Evolutionary conservation across 2,329 filamentous ascomycete species (phyloP), one percentile per base, ranked within the genome.

Genomic region (Diaporthe sp.): DNA sequence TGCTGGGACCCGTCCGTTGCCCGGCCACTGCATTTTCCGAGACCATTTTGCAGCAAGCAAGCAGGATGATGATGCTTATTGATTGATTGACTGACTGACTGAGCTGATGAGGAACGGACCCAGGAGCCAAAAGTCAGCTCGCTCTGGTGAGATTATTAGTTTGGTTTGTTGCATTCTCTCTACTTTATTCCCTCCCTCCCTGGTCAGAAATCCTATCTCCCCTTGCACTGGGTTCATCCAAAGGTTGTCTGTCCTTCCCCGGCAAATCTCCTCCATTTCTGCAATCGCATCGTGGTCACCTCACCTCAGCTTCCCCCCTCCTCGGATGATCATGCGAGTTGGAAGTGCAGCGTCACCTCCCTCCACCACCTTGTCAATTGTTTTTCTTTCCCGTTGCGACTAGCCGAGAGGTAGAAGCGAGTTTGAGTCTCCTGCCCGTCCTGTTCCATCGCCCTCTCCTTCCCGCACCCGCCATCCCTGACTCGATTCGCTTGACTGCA

Each of bases 1-100:
- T 45, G 47, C 57, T 52, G 45, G 54, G 54, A 73, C 57, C 74
- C 71, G 64, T 75, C 72, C 50, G 74, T 76, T 72, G 74, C 74
- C 74, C 61, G 66, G 74, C 74, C 74, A 76, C 68, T 69, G 45
- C 28, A 52, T 75, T 75, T 74, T 64, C 57, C n/a, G 42, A 47
- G 66, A 47, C 28, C 61, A 61, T 72, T 60, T 58, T 60, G 57
- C 35, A 42, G 42, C n/a, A n/a, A n/a, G n/a, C n/a, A n/a, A n/a
- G n/a, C 12, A 54, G 42, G 6, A 35, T n/a, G 45, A 55, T 50
- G 35, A 69, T 28, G 30, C 40, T 66, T 38, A n/a, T 57, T 30
- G 58, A 30, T 28, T 30, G n/a, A n/a, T n/a, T n/a, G n/a, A n/a
- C n/a, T n/a, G n/a, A n/a, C n/a, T n/a, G n/a, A n/a, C n/a, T n/a